These are phyloP conservation scores for Mortierella sp. DNA, from an alignment of 371 early-diverging fungal species.

Conservation along the genomic window DNA sequence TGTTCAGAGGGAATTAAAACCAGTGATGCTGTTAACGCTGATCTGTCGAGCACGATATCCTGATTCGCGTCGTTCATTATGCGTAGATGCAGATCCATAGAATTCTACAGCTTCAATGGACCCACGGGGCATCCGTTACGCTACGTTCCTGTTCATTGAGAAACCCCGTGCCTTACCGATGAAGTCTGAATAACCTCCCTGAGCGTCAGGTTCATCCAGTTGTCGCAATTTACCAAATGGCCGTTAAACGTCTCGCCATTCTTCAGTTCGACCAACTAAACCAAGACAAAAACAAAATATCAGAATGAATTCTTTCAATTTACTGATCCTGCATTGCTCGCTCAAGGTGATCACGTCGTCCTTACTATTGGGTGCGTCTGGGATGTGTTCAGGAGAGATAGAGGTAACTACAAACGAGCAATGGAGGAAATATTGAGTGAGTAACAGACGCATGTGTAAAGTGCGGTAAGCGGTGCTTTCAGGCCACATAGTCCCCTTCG, in stretches of 20 bases:
- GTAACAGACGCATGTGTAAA: too few species aligned
- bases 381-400: constrained; percentile 90
- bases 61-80: too few species aligned
- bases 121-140: not conserved
- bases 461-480: too few species aligned
- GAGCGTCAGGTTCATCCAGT: constrained; percentile 97
- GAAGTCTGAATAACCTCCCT: constrained; percentile 96
- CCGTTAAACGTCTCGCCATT: constrained; percentile 98
- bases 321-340: not conserved
- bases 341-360: not conserved
- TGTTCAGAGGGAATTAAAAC: too few species aligned
- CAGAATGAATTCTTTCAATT: not conserved
- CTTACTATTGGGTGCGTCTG: constrained; percentile 89
- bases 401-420: constrained; percentile 80
- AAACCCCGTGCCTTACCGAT: constrained; percentile 62
- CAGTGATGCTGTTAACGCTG: too few species aligned
- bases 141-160: not conserved
- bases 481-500: too few species aligned
- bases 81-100: too few species aligned
- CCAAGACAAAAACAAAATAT: constrained; percentile 1
- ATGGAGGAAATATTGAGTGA: not conserved
- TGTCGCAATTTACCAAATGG: constrained; percentile 96
- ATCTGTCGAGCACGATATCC: too few species aligned
- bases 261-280: constrained; percentile 94
- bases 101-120: too few species aligned